phyloP scores from a whole-genome alignment of 1,284 basidiomycete genomes.

The Wallemia hederae region DNA sequence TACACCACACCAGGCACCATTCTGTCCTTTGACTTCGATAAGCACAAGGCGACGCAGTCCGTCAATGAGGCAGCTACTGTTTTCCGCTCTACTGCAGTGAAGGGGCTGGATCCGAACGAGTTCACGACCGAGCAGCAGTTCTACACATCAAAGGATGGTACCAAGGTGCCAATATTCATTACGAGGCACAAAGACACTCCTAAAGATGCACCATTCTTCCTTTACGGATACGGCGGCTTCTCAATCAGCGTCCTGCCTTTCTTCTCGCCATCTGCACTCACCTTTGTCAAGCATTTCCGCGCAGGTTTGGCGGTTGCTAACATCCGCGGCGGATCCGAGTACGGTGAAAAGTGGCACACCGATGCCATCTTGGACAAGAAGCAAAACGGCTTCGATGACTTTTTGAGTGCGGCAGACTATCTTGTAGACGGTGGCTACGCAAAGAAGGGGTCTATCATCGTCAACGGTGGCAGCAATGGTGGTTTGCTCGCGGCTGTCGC shows the following conservation, averaged over 20 bases:
- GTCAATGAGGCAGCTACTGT: constrained; percentile 17
- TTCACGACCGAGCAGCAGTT: constrained; percentile 47
- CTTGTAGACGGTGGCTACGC: constrained; percentile 41
- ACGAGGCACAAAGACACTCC: constrained; percentile 41
- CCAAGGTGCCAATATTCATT: constrained; percentile 58
- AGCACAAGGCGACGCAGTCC: constrained; percentile 11
- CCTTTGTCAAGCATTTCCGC: constrained; percentile 42
- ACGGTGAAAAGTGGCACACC: constrained; percentile 26
- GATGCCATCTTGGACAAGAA: constrained; percentile 2
- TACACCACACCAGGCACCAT: constrained; percentile 47
- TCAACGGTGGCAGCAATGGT: constrained; percentile 50
- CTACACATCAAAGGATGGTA: constrained; percentile 51
- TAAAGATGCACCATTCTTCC: constrained; percentile 42
- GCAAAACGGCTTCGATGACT: constrained; percentile 49
- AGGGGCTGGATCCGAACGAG: constrained; percentile 35
- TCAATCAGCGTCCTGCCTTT: constrained; percentile 19
- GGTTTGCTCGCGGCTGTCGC: constrained; percentile 18
- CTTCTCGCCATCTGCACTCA: constrained; percentile 42
- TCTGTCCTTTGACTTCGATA: constrained; percentile 29
- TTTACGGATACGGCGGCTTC: constrained; percentile 29
- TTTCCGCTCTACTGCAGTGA: constrained; percentile 31
- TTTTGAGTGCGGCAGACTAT: constrained; percentile 41
- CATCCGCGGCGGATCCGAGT: constrained; percentile 59
- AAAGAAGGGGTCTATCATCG: constrained; percentile 37
- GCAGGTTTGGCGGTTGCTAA: constrained; percentile 43